Conservation (phyloP, 352 stramenopile species). For the Globisporangium spiculum region DNA sequence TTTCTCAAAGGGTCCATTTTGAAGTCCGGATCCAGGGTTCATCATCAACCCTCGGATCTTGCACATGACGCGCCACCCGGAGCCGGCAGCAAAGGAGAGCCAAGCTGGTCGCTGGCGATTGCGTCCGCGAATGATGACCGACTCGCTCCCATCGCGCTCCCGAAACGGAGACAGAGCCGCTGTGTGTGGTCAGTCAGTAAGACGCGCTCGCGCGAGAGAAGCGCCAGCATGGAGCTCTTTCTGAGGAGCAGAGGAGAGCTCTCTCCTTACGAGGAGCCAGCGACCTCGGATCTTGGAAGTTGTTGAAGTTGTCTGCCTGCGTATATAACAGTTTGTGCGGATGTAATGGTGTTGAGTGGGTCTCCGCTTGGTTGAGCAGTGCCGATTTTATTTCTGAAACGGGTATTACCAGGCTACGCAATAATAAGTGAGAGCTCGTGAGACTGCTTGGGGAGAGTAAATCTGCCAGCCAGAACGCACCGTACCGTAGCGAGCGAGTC, state of each 20-base stretch:
- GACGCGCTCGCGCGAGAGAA: background rate
- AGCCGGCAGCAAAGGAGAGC: background rate
- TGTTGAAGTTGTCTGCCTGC: background rate
- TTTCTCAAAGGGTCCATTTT: background rate
- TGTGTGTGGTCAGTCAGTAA: background rate
- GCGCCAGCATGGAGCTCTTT: background rate
- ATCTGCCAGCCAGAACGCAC: background rate
- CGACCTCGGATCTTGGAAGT: background rate
- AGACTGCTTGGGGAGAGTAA: background rate
- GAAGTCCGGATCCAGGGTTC: background rate
- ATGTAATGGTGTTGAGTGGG: background rate
- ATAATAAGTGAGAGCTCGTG: background rate
- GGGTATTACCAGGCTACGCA: background rate
- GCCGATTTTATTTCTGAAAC: background rate
- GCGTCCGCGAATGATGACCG: background rate
- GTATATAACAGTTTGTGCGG: background rate
- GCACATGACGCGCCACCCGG: background rate
- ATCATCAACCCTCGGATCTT: background rate
- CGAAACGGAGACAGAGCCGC: constrained; percentile 8
- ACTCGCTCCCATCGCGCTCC: background rate
- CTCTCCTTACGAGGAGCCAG: background rate
- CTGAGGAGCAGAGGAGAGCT: background rate
- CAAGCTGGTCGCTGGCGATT: background rate
- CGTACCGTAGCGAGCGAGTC: background rate
- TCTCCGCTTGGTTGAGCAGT: background rate